A percentile compares a stretch with the other conserved stretches of the same genome.
Evolutionary conservation across 1,139 yeast genomes (phyloP).

Genomic region (Hansenula lynferdii): DNA sequence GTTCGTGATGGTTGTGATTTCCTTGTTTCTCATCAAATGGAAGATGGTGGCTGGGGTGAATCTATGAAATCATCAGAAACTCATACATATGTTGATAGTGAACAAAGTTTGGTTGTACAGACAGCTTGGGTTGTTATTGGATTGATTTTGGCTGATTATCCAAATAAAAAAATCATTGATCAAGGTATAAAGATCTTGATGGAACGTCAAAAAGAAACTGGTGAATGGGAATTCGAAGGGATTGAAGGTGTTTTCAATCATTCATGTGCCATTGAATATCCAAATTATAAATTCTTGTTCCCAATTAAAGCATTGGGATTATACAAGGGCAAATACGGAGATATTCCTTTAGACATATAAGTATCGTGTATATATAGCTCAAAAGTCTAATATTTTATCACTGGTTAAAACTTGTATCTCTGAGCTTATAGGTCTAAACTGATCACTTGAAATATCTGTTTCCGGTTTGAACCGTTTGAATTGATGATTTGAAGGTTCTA

Average conservation of each 20-base stretch:
- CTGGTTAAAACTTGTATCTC: conserved; percentile 6
- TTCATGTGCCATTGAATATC: conserved; percentile 92
- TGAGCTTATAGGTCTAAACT: conserved; percentile 4
- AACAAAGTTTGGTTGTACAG: conserved; percentile 72
- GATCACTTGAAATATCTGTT: not conserved
- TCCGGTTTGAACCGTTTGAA: not conserved
- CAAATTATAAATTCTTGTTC: conserved; percentile 85
- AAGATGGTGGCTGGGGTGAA: conserved; percentile 98
- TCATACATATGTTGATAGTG: conserved; percentile 67
- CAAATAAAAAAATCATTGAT: conserved; percentile 56
- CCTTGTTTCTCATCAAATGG: conserved; percentile 64
- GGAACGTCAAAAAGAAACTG: conserved; percentile 63
- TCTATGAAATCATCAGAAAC: conserved; percentile 79
- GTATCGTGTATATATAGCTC: not conserved
- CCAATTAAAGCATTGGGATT: conserved; percentile 92
- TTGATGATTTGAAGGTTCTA: not conserved
- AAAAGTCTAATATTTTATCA: not conserved
- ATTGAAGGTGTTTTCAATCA: conserved; percentile 97
- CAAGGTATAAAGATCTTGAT: conserved; percentile 63
- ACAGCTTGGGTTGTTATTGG: conserved; percentile 94
- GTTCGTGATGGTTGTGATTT: conserved; percentile 84
- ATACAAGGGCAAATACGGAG: conserved; percentile 30
- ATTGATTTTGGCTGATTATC: conserved; percentile 74
- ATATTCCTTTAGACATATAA: conserved; percentile 1
- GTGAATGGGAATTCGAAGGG: conserved; percentile 84